These are phyloP conservation scores for Xylariaceae sp. DNA, from an alignment of 2,329 filamentous ascomycete species.

Conservation along the genomic window DNA sequence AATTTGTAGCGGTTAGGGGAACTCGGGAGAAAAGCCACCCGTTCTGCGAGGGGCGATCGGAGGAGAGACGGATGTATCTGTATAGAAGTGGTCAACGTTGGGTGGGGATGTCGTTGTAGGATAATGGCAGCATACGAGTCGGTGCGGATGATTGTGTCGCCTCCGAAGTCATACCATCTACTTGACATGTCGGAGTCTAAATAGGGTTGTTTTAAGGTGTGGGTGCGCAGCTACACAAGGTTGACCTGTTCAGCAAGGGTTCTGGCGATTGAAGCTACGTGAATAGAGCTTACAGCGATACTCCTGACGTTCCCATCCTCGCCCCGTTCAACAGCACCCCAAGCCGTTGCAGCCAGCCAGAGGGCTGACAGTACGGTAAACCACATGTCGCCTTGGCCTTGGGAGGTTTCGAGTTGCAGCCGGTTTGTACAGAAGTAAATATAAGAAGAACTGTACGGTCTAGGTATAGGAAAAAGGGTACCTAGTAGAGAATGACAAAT, in stretches of 20 bases:
- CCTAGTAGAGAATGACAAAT: constrained; percentile 13
- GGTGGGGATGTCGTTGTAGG: not conserved
- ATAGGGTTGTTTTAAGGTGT: constrained; percentile 86
- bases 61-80: constrained; percentile 88
- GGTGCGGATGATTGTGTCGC: constrained; percentile 79
- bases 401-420: constrained; percentile 6
- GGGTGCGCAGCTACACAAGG: constrained; percentile 68
- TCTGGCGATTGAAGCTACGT: constrained; percentile 1
- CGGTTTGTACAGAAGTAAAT: constrained; percentile 4
- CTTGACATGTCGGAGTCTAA: constrained; percentile 97
- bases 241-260: constrained; percentile 9
- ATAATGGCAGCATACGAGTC: constrained; percentile 51
- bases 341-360: constrained; percentile 33
- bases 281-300: constrained; percentile 53
- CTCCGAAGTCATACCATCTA: constrained; percentile 98
- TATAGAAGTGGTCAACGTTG: constrained; percentile 19
- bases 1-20: constrained; percentile 94
- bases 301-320: constrained; percentile 53
- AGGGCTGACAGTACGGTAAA: constrained; percentile 28
- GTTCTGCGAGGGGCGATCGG: constrained; percentile 82
- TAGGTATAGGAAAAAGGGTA: constrained; percentile 11
- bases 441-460: constrained; percentile 3
- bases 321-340: constrained; percentile 38
- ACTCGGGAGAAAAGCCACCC: constrained; percentile 95
- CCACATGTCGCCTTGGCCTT: constrained; percentile 24